phyloP scores from a whole-genome alignment of 306 rosid species.

The Crotalaria pallida region DNA sequence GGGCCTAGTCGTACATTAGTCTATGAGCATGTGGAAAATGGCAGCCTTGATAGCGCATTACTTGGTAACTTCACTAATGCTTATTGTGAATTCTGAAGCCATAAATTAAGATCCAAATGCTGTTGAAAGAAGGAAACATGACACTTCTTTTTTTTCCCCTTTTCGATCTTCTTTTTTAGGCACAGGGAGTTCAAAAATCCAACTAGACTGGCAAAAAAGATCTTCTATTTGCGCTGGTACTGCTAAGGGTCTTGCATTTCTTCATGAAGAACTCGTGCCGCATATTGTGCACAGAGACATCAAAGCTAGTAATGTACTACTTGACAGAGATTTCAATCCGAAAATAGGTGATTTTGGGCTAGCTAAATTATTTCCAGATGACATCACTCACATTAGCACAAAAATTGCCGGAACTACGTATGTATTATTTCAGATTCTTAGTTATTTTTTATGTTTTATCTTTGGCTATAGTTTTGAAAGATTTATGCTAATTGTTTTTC shows the following conservation, averaged over 20 bases:
- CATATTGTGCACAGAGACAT: conserved; percentile 95
- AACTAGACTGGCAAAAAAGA: conserved; percentile 77
- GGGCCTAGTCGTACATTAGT: conserved; percentile 69
- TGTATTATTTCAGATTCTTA: conserved; percentile 24
- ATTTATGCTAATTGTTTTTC: not conserved
- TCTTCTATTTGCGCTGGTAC: conserved; percentile 68
- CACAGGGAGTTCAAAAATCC: conserved; percentile 23
- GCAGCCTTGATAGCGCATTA: conserved; percentile 65
- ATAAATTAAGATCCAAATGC: not conserved
- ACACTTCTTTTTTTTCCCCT: conserved; percentile 7
- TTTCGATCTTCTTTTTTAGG: conserved; percentile 39
- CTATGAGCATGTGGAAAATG: conserved; percentile 79
- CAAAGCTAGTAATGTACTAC: conserved; percentile 90
- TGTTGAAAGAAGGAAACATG: not conserved
- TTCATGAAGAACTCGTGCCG: conserved; percentile 85
- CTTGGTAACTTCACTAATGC: conserved; percentile 44
- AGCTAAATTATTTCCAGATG: conserved; percentile 93
- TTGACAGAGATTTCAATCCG: conserved; percentile 63
- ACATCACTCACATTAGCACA: conserved; percentile 93
- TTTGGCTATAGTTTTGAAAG: not conserved
- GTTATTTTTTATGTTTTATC: conserved; percentile 13
- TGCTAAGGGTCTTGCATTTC: conserved; percentile 78
- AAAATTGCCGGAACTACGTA: conserved; percentile 99
- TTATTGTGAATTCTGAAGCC: conserved; percentile 6
- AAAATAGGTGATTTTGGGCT: conserved; percentile 96